Base-by-base conservation (phyloP, 2,329 filamentous ascomycete genomes). In the Akanthomyces dipterigenus region DNA sequence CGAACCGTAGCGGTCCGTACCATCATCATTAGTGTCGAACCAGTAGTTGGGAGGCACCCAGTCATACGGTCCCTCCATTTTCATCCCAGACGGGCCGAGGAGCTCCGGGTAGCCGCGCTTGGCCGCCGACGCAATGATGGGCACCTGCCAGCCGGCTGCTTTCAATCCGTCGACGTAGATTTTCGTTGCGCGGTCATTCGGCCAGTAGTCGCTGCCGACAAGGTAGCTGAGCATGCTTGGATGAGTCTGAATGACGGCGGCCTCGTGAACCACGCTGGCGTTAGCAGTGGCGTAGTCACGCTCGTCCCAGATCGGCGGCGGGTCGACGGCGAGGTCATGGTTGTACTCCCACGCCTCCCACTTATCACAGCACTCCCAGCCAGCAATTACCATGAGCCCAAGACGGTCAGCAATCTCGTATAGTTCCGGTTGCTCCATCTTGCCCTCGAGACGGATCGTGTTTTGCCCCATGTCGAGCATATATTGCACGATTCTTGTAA, bases 311-410 rank as follows among this genome's bases (percentile, higher is more conserved):
- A 70, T 46, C 0, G 70, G 67, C 2, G 71, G 65, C 0, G 73
- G 71, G 51, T 75, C 70, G 26, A 76, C 65, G 8, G 71, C 63
- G 7, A 80, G 64, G 53, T 88, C 80, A 14, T 80, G 69, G 65
- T 87, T 87, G 69, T 87, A 86, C 54, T 67, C 69, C 84, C 84
- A 88, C 0, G 79, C 81, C 67, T 88, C 85, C 85, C 85, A 88
- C 68, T 88, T 88, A 65, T 87, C 82, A 68, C 85, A 88, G 69
- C 85, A 88, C 63, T 87, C 84, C 84, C 84, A 88, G 0, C 85
- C 85, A 0, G 83, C 74, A 42, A 88, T 73, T 0, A 88, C 70
- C 83, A 88, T 86, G 40, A 88, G 66, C 0, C 85, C 85, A 66
- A 86, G 72, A 3, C 77, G 73, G 65, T 87, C 84, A 1, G 84